Evolutionary conservation across 1,139 yeast genomes (phyloP), one percentile per base, ranked within the genome.

Genomic region (Hyphopichia wangnamkhiaoensis): DNA sequence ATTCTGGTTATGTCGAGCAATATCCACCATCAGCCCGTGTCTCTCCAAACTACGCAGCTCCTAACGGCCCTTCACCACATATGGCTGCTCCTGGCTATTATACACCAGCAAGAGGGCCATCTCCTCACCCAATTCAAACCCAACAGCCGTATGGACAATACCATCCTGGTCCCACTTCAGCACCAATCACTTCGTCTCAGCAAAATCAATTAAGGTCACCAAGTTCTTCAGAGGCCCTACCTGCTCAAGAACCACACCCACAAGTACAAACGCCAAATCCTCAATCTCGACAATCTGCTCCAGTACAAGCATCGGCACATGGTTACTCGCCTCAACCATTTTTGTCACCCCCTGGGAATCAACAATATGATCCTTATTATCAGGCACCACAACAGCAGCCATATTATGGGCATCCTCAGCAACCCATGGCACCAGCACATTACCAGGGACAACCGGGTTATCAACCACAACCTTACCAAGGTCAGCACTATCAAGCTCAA

Each of bases 401-500:
- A 17, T n/a, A 28, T 16, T 24, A 27, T 29, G 33, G 33, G 5
- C 30, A 33, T 1, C 33, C 39, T 13, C 32, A 17, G 17, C 34
- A 29, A 5, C 35, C 35, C 12, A 23, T 15, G 33, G 23, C 24
- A 9, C 36, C 29, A 24, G 36, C 26, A 15, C 42, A 24, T 26
- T 37, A 37, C 18, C 38, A 27, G 25, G 31, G 25, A 5, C 41
- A 38, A 13, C 35, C 27, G 9, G 30, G 28, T 6, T 32, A 21
- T 20, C n/a, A 23, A 14, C n/a, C 9, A 16, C 35, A 33, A 25
- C 30, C 35, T 16, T 16, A 29, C 28, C 18, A 14, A n/a, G n/a
- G n/a, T n/a, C n/a, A n/a, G n/a, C n/a, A n/a, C n/a, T n/a, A n/a
- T n/a, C n/a, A n/a, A n/a, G n/a, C n/a, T n/a, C n/a, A n/a, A n/a